phyloP scores from a whole-genome alignment of 225 moss, liverwort and hornwort species.

The Ulota crispa region DNA sequence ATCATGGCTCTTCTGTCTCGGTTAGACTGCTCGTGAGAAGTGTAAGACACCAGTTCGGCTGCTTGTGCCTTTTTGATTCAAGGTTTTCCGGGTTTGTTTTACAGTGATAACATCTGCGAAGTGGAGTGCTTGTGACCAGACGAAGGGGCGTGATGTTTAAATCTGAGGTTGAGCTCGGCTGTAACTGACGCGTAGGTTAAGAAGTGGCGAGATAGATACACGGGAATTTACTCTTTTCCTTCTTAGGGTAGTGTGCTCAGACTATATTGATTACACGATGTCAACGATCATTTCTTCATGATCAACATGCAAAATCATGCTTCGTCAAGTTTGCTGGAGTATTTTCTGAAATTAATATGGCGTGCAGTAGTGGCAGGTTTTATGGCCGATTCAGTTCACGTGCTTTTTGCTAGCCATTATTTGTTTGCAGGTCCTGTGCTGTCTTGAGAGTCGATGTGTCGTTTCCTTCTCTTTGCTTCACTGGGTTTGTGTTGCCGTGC shows the following conservation, averaged over 20 bases:
- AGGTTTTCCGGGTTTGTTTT: conserved; percentile 3
- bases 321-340: neutral
- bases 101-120: conserved; percentile 45
- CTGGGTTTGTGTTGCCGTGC: neutral
- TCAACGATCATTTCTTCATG: neutral
- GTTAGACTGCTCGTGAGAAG: neutral
- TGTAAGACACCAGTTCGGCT: neutral
- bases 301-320: conserved; percentile 14
- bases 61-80: neutral
- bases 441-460: neutral
- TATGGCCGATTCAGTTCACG: neutral
- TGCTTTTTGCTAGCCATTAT: neutral
- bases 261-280: neutral
- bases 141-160: no score
- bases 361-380: conserved; percentile 11
- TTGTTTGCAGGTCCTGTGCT: neutral
- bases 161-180: conserved; percentile 34
- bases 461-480: neutral
- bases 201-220: neutral
- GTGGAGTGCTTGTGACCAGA: conserved; percentile 56
- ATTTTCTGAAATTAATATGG: neutral
- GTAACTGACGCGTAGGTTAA: conserved; percentile 8
- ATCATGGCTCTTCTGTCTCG: neutral
- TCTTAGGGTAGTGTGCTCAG: conserved; percentile 12
- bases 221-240: neutral